These are phyloP conservation scores for Omphalotus guepiniiformis DNA, from an alignment of 768 basidiomycete genomes.

Conservation along the genomic window DNA sequence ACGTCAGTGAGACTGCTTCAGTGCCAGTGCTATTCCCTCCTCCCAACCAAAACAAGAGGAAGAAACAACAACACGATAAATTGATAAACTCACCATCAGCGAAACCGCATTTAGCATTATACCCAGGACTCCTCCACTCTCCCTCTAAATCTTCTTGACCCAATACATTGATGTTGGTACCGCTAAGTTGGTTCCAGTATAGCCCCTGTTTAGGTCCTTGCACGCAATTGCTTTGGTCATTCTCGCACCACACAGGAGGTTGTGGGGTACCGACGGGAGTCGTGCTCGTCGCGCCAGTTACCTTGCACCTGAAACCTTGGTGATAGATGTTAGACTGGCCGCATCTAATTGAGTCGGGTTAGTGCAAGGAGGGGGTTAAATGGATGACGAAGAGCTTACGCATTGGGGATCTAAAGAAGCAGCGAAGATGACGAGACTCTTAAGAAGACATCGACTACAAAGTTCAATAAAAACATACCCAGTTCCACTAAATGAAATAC, in stretches of 20 bases:
- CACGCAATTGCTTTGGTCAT: slow-evolving; percentile 35
- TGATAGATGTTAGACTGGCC: slow-evolving; percentile 53
- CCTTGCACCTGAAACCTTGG: slow-evolving; percentile 41
- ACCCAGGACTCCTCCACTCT: slow-evolving; percentile 38
- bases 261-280: slow-evolving; percentile 36
- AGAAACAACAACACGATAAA: not conserved
- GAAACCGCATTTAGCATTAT: slow-evolving; percentile 47
- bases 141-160: slow-evolving; percentile 35
- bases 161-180: slow-evolving; percentile 44
- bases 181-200: slow-evolving; percentile 46
- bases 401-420: slow-evolving; percentile 2
- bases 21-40: too few relatives aligned
- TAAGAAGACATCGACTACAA: not conserved
- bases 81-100: slow-evolving; percentile 32
- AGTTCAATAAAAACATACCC: not conserved
- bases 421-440: not conserved
- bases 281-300: slow-evolving; percentile 37
- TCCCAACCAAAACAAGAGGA: not conserved
- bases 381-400: not conserved
- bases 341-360: slow-evolving; percentile 27
- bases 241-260: slow-evolving; percentile 51
- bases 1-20: too few relatives aligned
- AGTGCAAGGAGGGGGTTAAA: not conserved
- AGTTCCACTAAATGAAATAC: not conserved
- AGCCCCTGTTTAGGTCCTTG: slow-evolving; percentile 54